Percentiles rank a stretch among this genome's conserved stretches.
Evolutionary conservation across 768 basidiomycete species (phyloP).

Genomic region (Vishniacozyma victoriae): DNA sequence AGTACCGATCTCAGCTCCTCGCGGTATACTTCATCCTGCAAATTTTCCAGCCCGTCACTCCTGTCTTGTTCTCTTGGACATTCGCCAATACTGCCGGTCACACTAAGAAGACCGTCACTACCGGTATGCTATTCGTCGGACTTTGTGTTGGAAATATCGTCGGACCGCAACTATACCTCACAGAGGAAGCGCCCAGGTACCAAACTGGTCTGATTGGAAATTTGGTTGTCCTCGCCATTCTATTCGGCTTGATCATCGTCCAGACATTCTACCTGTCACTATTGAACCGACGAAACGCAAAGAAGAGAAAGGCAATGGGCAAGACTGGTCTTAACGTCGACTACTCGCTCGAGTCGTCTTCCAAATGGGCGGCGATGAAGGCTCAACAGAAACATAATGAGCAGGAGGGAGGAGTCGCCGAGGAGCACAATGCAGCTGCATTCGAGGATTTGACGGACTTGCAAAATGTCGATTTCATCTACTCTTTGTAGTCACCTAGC

Average conservation of each 20-base stretch:
- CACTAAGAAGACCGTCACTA: conserved; percentile 12
- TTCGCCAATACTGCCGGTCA: conserved; percentile 24
- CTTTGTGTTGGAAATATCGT: conserved; percentile 34
- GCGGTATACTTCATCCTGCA: conserved; percentile 27
- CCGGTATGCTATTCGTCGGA: conserved; percentile 6
- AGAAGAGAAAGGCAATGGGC: conserved; percentile 31
- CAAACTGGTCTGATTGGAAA: conserved; percentile 49
- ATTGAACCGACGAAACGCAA: conserved; percentile 49
- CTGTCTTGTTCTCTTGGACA: conserved; percentile 28
- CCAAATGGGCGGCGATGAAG: background rate
- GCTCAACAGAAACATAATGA: background rate
- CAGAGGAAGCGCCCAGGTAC: conserved; percentile 38
- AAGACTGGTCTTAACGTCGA: background rate
- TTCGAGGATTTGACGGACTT: background rate
- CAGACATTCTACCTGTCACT: conserved; percentile 48
- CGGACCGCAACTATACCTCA: conserved; percentile 19
- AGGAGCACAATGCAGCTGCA: background rate
- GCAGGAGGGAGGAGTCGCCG: background rate
- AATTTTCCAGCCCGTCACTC: conserved; percentile 18
- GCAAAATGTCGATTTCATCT: background rate
- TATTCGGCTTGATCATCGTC: conserved; percentile 46
- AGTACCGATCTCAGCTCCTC: conserved; percentile 10
- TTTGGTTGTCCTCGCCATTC: conserved; percentile 50
- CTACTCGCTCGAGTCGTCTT: background rate
- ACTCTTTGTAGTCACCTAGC: background rate